Evolutionary conservation across 345 rosid species (phyloP), one percentile per base, ranked within the genome.

Genomic region (Citrus reticulata): DNA sequence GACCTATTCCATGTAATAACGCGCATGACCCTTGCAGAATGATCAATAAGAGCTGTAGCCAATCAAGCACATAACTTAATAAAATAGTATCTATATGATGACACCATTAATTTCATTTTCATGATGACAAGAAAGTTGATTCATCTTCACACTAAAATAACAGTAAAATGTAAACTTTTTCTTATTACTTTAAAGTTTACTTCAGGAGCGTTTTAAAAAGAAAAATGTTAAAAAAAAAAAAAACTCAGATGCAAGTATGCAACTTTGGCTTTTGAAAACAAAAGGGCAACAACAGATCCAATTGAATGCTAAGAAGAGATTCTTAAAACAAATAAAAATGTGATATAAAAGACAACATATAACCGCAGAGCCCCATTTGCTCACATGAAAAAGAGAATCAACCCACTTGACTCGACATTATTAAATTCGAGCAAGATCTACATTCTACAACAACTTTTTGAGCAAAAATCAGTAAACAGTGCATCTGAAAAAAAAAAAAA

Each of bases 1-100:
- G 98, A 91, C 80, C 83, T 89, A 82, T 94, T 96, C 99, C 99
- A 96, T 24, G 98, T 94, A 80, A 96, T 94, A 64, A 93, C 98
- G 39, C 92, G 94, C 98, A 96, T 88, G 37, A 96, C 98, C 79
- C 94, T 88, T 5, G 92, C 97, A 20, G 97, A 94, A 89, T 96
- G 99, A 88, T 96, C 98, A 69, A 96, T 88, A 71, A 88, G 86
- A 69, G 92, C 99, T 95, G 90, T 83, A 80, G 77, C 51, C 4
- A 9, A 61, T 11, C 27, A 49, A 58, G 54, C 60, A n/a, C 63
- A 63, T 51, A 29, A 29, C 63, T 78, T 71, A 34, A 4, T 30
- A 67, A 10, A 67, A 68, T 8, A 4, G 6, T 69, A 9, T 62
- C 7, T 22, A 25, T 27, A 51, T 19, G 42, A 20, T 66, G 25